phyloP scores from a whole-genome alignment of 345 rosid genomes.

The Rhodamnia rubescens region DNA sequence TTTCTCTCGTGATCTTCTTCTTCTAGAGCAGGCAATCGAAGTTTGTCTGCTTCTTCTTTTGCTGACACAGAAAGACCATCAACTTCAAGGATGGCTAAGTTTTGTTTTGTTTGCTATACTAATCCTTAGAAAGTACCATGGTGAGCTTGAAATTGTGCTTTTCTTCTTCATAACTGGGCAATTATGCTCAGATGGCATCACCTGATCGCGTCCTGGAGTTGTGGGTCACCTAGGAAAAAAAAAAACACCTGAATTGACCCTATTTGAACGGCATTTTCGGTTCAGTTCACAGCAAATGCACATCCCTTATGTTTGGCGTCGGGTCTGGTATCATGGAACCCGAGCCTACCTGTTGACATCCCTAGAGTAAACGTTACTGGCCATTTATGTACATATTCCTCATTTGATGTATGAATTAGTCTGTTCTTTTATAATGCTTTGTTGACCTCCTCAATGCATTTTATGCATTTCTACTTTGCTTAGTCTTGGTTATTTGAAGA shows the following conservation, averaged over 20 bases:
- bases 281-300: not conserved
- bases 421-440: not conserved
- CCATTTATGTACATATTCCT: not conserved
- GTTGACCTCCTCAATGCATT: not conserved
- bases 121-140: not conserved
- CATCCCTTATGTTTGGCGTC: not conserved
- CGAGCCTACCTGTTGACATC: not conserved
- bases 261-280: not conserved
- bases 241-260: not conserved
- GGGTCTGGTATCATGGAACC: not conserved
- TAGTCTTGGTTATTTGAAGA: not conserved
- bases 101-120: not conserved
- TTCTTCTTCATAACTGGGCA: not conserved
- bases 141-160: not conserved
- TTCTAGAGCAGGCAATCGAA: not conserved
- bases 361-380: not conserved
- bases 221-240: not conserved
- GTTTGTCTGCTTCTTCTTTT: not conserved
- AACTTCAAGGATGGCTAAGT: not conserved
- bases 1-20: not conserved
- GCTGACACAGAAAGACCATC: not conserved
- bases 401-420: not conserved
- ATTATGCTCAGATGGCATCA: not conserved
- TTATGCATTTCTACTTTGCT: not conserved
- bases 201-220: not conserved